Evolutionary conservation across 768 basidiomycete species (phyloP).

Genomic region (Saitozyma podzolica): DNA sequence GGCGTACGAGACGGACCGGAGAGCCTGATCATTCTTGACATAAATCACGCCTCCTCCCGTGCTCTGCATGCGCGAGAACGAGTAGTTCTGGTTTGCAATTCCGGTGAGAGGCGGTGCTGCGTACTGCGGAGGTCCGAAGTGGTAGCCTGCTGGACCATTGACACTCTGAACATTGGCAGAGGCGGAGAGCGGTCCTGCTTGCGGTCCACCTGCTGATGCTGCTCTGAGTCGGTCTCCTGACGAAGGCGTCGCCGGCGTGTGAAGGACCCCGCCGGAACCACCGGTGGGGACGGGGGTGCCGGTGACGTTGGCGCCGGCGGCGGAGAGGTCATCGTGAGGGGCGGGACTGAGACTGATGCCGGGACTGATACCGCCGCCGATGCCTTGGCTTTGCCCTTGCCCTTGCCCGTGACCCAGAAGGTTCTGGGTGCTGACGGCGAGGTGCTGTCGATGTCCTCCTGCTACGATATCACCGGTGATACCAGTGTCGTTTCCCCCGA

Average conservation of each 20-base stretch:
- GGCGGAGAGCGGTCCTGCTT: too few species aligned
- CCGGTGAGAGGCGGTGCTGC: constrained; percentile 4
- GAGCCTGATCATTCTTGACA: constrained; percentile 6
- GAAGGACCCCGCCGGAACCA: too few species aligned
- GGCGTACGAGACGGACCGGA: constrained; percentile 14
- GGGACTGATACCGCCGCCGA: background rate
- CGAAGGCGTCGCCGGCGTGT: too few species aligned
- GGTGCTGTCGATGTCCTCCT: constrained; percentile 1
- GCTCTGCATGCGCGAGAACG: constrained; percentile 28
- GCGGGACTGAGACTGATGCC: constrained; percentile 9
- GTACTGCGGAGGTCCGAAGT: too few species aligned
- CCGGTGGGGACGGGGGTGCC: constrained; percentile 13
- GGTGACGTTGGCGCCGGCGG: constrained; percentile 11
- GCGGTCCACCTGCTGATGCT: too few species aligned
- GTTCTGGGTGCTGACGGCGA: too few species aligned
- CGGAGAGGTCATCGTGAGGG: constrained; percentile 4
- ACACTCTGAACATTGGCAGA: too few species aligned
- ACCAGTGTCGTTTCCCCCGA: background rate
- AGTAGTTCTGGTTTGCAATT: constrained; percentile 14
- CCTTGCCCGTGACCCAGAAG: too few species aligned
- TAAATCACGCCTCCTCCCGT: constrained; percentile 23
- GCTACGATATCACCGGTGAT: constrained; percentile 1
- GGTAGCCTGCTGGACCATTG: too few species aligned
- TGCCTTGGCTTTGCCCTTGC: too few species aligned
- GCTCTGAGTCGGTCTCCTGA: too few species aligned